Base-by-base conservation (phyloP, 1,284 basidiomycete genomes). In the Puccinia triticina region DNA sequence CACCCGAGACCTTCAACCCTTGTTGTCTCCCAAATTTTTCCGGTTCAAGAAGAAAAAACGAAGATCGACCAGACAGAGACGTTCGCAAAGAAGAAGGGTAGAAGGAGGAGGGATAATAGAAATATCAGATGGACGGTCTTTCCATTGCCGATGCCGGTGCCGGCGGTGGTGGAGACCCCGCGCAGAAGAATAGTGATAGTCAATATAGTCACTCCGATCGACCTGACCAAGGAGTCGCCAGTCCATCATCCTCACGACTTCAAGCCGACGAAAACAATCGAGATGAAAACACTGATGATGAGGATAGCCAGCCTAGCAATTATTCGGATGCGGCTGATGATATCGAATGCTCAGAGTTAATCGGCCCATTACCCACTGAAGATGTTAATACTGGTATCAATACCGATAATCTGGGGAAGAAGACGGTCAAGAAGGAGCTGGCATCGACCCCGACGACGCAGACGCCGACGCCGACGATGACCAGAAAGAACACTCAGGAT, bases 311-410 rank as follows among this genome's bases (percentile, higher is more conserved):
- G n/a, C 40, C 66, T 29, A 69, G 66, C 40, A 37, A 69, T 69
- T 69, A 69, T 14, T 69, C 66, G 43, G 66, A 69, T 48, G 66
- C 66, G 40, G 66, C 66, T 26, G 66, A 69, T 48, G 7, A 69
- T n/a, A 23, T 69, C 23, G 66, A 37, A 69, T 69, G 23, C 23
- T 29, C 66, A n/a, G 66, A 69, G 66, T 69, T 69, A n/a, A 46
- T 40, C 12, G 21, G 16, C 21, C 32, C 59, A 16, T 61, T 43
- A 43, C 55, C 55, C 55, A 57, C 26, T 57, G 26, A 57, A n/a
- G 2, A 55, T 55, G 23, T 3, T 57, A 50, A 50, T 50, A 50
- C 8, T 8, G 2, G 18, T 50, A 50, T 3, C 18, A 50, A 50
- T 10, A 66, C 16, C 23, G 11, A 66, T 66, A 32, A 50, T 50